These are phyloP conservation scores for Helicostylum pulchrum DNA, from an alignment of 192 early-diverging fungal species.

Conservation along the genomic window DNA sequence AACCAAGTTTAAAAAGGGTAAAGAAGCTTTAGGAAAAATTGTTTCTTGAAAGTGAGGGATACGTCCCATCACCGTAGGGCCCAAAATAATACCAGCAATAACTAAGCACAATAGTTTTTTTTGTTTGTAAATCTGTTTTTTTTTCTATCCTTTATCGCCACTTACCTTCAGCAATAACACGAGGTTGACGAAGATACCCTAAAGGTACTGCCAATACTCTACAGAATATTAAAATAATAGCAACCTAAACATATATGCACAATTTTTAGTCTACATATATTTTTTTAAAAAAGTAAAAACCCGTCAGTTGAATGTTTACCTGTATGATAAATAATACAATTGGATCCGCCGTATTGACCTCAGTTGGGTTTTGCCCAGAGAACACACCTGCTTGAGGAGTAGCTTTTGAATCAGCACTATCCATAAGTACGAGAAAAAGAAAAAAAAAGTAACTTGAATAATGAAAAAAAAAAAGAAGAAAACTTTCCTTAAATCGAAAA, in stretches of 20 bases:
- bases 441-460: not conserved
- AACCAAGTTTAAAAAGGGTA: slow-evolving; percentile 70
- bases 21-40: slow-evolving; percentile 71
- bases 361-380: slow-evolving; percentile 62
- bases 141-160: not conserved
- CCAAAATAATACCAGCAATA: slow-evolving; percentile 84
- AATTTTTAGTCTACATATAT: too few species aligned
- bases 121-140: not conserved
- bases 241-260: slow-evolving; percentile 25
- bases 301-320: slow-evolving; percentile 32
- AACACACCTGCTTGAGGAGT: slow-evolving; percentile 48
- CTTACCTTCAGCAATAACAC: slow-evolving; percentile 80
- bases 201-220: slow-evolving; percentile 66
- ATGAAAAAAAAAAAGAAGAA: not conserved
- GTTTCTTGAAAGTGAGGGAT: slow-evolving; percentile 61
- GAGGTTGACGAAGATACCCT: slow-evolving; percentile 67
- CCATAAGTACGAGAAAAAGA: not conserved
- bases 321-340: slow-evolving; percentile 80
- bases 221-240: slow-evolving; percentile 70
- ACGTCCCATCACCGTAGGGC: slow-evolving; percentile 79
- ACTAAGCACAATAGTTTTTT: slow-evolving; percentile 37
- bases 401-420: not conserved
- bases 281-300: not conserved
- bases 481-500: too few species aligned
- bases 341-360: slow-evolving; percentile 49